A percentile compares a stretch with the other conserved stretches of the same genome.
These are phyloP conservation scores for Xylaria cubensis DNA, from an alignment of 495 filamentous ascomycete species.

Conservation along the genomic window DNA sequence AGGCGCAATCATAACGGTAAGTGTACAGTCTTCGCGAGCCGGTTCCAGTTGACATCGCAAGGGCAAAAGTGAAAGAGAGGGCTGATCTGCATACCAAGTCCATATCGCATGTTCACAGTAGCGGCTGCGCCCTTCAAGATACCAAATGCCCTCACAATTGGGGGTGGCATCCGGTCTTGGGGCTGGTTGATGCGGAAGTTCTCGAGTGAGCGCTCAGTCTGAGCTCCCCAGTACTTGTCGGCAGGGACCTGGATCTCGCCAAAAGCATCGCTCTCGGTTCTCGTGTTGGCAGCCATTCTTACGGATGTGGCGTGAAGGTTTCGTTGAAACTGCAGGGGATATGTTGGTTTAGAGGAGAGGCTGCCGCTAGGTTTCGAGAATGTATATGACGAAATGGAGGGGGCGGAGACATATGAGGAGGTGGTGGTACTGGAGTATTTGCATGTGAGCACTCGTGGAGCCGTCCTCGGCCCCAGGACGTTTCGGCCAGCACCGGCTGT, in stretches of 20 bases:
- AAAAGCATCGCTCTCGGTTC: conserved; percentile 96
- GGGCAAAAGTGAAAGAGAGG: conserved; percentile 10
- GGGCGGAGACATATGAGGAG: conserved; percentile 20
- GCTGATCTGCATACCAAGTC: conserved; percentile 74
- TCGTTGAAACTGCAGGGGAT: conserved; percentile 43
- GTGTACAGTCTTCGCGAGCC: conserved; percentile 15
- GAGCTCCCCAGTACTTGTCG: conserved; percentile 99
- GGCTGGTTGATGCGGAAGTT: conserved; percentile 99
- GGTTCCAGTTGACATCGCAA: conserved; percentile 23
- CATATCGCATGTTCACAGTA: conserved; percentile 92
- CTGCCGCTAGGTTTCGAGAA: conserved; percentile 31
- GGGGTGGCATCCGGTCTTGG: conserved; percentile 96
- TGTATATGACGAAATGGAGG: conserved; percentile 32
- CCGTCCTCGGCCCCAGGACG: conserved; percentile 49
- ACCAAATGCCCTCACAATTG: conserved; percentile 90
- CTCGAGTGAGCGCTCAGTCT: conserved; percentile 94
- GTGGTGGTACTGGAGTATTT: conserved; percentile 34
- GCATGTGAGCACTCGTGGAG: conserved; percentile 51
- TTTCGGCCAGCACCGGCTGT: conserved; percentile 42
- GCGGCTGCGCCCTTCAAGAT: conserved; percentile 97
- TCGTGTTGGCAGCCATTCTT: conserved; percentile 60
- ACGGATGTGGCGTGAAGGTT: conserved; percentile 55
- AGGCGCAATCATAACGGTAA: conserved; percentile 32
- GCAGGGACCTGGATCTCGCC: conserved; percentile 90
- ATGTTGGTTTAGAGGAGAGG: conserved; percentile 31